Conservation (phyloP, 257 asterid genomes). For the Thymus mandschuricus region DNA sequence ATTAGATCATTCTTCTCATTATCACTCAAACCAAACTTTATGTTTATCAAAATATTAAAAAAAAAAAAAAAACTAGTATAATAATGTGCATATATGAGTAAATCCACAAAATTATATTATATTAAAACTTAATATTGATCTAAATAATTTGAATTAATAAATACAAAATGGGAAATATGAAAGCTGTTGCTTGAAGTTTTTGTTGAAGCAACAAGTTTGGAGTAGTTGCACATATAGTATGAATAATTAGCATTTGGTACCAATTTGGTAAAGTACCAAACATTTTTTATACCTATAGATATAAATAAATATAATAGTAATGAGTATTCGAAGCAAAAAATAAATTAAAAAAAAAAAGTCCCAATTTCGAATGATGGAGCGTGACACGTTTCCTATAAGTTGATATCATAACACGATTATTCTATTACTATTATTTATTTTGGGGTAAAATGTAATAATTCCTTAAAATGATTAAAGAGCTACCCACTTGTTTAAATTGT, state of each 20-base stretch:
- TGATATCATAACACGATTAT: constrained; percentile 27
- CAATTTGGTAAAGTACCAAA: constrained; percentile 35
- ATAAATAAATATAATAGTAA: not conserved
- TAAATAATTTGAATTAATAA: not conserved
- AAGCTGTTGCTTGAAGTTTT: constrained; percentile 28
- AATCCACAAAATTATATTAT: too few species aligned
- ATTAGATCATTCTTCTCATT: too few species aligned
- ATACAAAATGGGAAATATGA: not conserved
- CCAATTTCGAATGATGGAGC: constrained; percentile 35
- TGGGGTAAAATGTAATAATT: not conserved
- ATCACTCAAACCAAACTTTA: constrained; percentile 8
- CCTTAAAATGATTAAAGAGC: constrained; percentile 16
- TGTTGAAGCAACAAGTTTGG: constrained; percentile 15
- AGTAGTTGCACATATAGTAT: constrained; percentile 12
- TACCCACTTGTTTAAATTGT: constrained; percentile 22
- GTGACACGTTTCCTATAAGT: constrained; percentile 33
- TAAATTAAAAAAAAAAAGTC: constrained; percentile 9
- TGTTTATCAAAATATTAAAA: too few species aligned
- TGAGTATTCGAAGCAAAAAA: constrained; percentile 18
- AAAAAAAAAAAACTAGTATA: too few species aligned
- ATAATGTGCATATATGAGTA: too few species aligned
- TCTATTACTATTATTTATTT: constrained; percentile 7
- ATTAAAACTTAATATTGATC: not conserved
- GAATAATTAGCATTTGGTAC: constrained; percentile 25
- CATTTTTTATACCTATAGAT: not conserved